Base-by-base conservation (phyloP, 805 yeast genomes). In the Torulaspora quercuum region DNA sequence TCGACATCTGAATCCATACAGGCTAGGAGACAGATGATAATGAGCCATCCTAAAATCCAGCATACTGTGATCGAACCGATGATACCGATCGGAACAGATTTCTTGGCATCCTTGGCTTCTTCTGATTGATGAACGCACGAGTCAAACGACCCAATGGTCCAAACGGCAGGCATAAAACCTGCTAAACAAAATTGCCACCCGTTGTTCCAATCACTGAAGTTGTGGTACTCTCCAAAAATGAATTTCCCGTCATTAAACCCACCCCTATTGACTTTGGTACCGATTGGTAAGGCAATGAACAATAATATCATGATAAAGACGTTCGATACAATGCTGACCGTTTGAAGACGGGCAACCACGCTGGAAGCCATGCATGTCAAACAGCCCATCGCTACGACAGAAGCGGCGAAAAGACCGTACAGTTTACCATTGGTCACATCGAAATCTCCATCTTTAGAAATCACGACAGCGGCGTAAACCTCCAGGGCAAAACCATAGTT, bases 111-210 rank as follows among this genome's bases (percentile, higher is more conserved):
- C 36, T 67, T 65, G 16, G 82, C 82, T 57, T 81, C 87, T 57
- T 81, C 89, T 14, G 81, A 68, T 75, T 79, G 75, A 62, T 81
- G 87, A 33, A 81, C 77, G 49, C 81, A 76, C 6, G 83, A 73
- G 55, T 81, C 88, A 55, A 79, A 80, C 0, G 82, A 78, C 16
- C 83, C 82, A 53, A 81, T 80, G 12, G 85, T 78, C 88, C 89
- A 82, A 41, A 80, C 72, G 1, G 80, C 78, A 0, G 86, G 79
- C 75, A 78, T 70, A 70, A 78, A 74, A 9, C 72, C 67, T 25
- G 62, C 63, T 46, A 78, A 57, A 40, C 69, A 59, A 40, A 66
- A 48, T 67, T 75, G 70, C 75, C 80, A 77, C 19, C 84, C 85
- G 22, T 56, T 61, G 7, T 77, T 69, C 79, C 83, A 80, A 22